A percentile compares a stretch with the other conserved stretches of the same genome.
Conservation (phyloP, 306 rosid genomes). For the Astragalus membranaceus region DNA sequence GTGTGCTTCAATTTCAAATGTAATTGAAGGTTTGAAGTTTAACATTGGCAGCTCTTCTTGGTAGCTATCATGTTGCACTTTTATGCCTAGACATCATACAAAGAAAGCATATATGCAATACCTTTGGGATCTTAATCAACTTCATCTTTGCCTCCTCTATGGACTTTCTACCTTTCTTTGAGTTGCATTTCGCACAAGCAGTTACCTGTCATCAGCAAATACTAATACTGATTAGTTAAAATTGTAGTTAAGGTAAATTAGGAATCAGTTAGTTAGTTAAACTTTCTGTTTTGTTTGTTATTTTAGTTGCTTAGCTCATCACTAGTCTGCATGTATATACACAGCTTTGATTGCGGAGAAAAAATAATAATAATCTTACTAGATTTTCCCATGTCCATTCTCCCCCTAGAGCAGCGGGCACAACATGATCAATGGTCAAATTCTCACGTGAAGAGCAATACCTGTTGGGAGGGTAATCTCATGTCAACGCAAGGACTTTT, state of each 20-base stretch:
- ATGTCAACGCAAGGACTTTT: slow-evolving; percentile 19
- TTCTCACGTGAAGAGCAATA: slow-evolving; percentile 74
- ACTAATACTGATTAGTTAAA: not conserved
- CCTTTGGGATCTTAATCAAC: slow-evolving; percentile 76
- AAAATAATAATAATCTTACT: slow-evolving; percentile 35
- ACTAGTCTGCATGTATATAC: no score
- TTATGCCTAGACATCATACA: slow-evolving; percentile 1
- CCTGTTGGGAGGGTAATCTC: slow-evolving; percentile 41
- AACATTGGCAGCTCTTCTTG: not conserved
- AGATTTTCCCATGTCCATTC: slow-evolving; percentile 95
- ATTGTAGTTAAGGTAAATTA: not conserved
- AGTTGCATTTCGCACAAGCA: slow-evolving; percentile 87
- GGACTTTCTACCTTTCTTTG: slow-evolving; percentile 74
- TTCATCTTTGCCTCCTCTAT: slow-evolving; percentile 85
- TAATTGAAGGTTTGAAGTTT: not conserved
- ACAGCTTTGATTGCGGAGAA: no score
- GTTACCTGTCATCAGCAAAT: slow-evolving; percentile 52
- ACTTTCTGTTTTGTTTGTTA: no score
- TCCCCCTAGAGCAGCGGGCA: slow-evolving; percentile 76
- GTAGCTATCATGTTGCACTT: not conserved
- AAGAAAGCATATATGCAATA: slow-evolving; percentile 24
- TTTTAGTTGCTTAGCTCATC: no score
- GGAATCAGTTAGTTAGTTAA: no score
- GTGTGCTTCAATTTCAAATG: not conserved
- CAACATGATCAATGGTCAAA: slow-evolving; percentile 91